phyloP scores from a whole-genome alignment of 2,329 filamentous ascomycete genomes.

The Cordyceps fumosorosea region DNA sequence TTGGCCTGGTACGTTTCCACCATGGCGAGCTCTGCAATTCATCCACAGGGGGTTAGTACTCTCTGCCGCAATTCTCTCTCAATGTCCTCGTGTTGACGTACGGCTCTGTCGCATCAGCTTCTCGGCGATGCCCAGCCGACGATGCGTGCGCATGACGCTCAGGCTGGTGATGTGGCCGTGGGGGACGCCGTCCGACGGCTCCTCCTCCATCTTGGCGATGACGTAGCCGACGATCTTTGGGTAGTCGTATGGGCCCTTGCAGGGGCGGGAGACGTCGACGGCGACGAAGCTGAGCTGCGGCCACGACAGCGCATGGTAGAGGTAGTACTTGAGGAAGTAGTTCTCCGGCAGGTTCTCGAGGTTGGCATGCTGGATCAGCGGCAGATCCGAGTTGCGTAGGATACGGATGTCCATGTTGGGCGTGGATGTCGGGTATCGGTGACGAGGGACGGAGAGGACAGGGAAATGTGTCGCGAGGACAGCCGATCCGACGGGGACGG shows the following conservation, averaged over 20 bases:
- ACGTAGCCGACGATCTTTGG: slow-evolving; percentile 98
- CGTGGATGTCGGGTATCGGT: slow-evolving; percentile 13
- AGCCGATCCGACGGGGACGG: background rate
- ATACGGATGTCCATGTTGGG: slow-evolving; percentile 79
- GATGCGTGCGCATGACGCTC: slow-evolving; percentile 93
- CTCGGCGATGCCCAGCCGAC: slow-evolving; percentile 85
- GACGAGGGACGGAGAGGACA: background rate
- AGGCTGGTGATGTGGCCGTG: slow-evolving; percentile 96
- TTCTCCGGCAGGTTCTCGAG: slow-evolving; percentile 98
- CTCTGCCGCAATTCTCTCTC: no score
- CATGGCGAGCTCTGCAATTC: slow-evolving; percentile 61
- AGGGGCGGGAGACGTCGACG: slow-evolving; percentile 78
- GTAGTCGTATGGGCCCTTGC: slow-evolving; percentile 74
- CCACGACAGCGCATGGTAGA: slow-evolving; percentile 98
- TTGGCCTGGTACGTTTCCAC: slow-evolving; percentile 85
- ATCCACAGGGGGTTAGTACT: background rate
- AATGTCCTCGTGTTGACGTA: slow-evolving; percentile 43
- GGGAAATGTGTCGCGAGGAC: background rate
- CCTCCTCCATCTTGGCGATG: slow-evolving; percentile 99
- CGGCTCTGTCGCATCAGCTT: slow-evolving; percentile 96
- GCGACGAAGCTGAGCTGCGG: slow-evolving; percentile 95
- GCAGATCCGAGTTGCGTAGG: slow-evolving; percentile 75
- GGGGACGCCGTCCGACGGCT: slow-evolving; percentile 80
- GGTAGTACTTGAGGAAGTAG: slow-evolving; percentile 99
- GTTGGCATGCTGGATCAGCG: slow-evolving; percentile 94